Evolutionary conservation across 75 land plant species (phyloP).

Genomic region (Selaginella tamariscina): DNA sequence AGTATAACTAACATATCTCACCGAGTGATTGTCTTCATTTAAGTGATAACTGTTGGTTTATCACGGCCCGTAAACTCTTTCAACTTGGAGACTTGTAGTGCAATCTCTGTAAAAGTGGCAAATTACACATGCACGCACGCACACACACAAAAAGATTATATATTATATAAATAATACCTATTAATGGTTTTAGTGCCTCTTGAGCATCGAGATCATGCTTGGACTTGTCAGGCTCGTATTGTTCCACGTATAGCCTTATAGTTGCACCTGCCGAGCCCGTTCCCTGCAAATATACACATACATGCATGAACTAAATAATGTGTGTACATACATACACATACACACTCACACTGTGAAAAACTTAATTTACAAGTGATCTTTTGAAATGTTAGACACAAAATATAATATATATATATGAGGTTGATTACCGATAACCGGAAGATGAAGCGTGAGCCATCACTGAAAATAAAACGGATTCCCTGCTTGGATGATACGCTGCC

Average conservation of each 20-base stretch:
- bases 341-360: too few relatives aligned
- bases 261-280: constrained; percentile 10
- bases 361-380: too few relatives aligned
- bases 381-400: too few relatives aligned
- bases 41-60: constrained; percentile 11
- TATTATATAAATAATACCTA: background rate
- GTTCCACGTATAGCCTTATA: constrained; percentile 6
- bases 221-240: constrained; percentile 6
- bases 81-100: background rate
- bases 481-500: background rate
- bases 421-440: constrained; percentile 48
- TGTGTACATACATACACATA: too few relatives aligned
- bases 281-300: background rate
- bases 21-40: background rate
- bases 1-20: background rate
- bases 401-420: background rate
- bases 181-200: background rate
- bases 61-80: constrained; percentile 2
- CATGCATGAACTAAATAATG: too few relatives aligned
- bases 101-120: background rate
- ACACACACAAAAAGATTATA: background rate
- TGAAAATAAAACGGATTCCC: constrained; percentile 10
- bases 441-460: background rate
- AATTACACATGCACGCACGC: too few relatives aligned
- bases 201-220: constrained; percentile 11